phyloP scores from a whole-genome alignment of 1,284 basidiomycete genomes.

The Ustilago trichophora region DNA sequence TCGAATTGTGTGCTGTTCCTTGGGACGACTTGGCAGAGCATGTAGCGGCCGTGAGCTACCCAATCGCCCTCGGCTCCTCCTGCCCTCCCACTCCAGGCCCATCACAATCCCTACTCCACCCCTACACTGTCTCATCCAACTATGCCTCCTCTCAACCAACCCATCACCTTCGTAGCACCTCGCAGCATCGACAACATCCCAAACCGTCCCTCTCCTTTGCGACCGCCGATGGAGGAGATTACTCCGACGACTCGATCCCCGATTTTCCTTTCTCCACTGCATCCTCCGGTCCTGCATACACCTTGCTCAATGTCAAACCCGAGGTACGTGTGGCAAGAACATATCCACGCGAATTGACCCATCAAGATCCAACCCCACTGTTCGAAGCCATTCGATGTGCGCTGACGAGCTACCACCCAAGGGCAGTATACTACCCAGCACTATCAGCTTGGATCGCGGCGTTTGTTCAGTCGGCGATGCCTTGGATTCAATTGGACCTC shows the following conservation, averaged over 20 bases:
- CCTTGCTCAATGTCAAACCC: neutral
- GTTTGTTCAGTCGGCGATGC: conserved; percentile 1
- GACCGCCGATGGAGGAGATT: neutral
- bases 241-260: neutral
- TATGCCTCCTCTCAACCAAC: conserved; percentile 4
- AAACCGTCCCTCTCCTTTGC: neutral
- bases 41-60: conserved; percentile 31
- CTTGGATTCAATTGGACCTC: conserved; percentile 19
- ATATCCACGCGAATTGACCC: conserved; percentile 17
- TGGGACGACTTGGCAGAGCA: conserved; percentile 41
- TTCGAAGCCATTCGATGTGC: conserved; percentile 33
- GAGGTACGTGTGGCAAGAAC: conserved; percentile 3
- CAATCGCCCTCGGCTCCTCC: conserved; percentile 15
- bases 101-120: conserved; percentile 18
- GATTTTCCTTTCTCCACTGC: conserved; percentile 38
- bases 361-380: conserved; percentile 33
- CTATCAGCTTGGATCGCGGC: neutral
- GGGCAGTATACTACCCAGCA: conserved; percentile 13
- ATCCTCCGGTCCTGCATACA: conserved; percentile 20
- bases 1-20: conserved; percentile 25
- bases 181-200: neutral
- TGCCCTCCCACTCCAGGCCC: conserved; percentile 36
- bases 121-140: conserved; percentile 30
- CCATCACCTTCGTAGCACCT: neutral
- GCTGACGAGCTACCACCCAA: conserved; percentile 26